phyloP scores from a whole-genome alignment of 805 yeast genomes.

The Scheffersomyces coipomensis region DNA sequence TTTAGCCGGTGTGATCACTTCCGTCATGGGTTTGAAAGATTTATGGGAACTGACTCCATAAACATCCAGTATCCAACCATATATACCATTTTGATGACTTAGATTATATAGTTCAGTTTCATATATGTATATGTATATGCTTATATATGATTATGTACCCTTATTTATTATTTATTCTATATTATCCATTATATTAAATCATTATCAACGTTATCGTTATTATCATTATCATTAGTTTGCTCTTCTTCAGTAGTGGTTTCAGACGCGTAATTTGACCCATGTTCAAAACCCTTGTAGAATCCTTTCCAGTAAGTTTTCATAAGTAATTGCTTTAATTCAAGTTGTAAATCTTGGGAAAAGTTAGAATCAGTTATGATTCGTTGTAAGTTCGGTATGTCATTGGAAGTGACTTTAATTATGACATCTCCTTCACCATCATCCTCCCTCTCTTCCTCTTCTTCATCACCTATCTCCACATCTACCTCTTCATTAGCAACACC shows the following conservation, averaged over 20 bases:
- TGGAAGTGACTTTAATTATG: conserved; percentile 1
- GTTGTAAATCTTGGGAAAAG: conserved; percentile 7
- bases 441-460: not conserved
- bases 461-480: conserved; percentile 1
- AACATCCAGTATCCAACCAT: conserved; percentile 23
- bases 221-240: not conserved
- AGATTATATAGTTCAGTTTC: not conserved
- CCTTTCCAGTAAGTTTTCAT: conserved; percentile 36
- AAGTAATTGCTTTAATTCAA: conserved; percentile 21
- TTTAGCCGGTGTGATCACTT: conserved; percentile 79
- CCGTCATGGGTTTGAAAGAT: conserved; percentile 73
- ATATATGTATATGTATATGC: conserved; percentile 1
- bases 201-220: not conserved
- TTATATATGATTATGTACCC: not conserved
- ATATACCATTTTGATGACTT: too few relatives aligned
- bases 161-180: not conserved
- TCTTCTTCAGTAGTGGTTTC: too few relatives aligned
- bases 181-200: not conserved
- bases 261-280: too few relatives aligned
- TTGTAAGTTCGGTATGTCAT: conserved; percentile 13
- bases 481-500: conserved; percentile 1
- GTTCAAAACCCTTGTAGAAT: conserved; percentile 19
- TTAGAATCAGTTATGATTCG: conserved; percentile 13
- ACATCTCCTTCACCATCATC: not conserved
- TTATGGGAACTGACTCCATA: conserved; percentile 47